A percentile compares a stretch with the other conserved stretches of the same genome.
Conservation (phyloP, 2,329 filamentous ascomycete genomes). For the Hypoxylon sp. region DNA sequence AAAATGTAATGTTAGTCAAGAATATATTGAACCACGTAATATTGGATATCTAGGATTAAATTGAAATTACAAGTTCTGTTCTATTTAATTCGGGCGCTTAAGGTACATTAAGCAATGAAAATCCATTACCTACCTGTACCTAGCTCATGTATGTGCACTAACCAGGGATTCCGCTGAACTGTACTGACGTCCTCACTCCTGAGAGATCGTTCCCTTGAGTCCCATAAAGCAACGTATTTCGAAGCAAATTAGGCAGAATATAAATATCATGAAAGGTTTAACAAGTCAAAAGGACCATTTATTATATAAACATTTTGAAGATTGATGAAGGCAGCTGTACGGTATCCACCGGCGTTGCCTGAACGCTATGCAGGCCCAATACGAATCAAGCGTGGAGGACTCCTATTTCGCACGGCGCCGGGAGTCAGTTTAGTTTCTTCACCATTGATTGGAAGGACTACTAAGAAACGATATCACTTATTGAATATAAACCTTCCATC, state of each 20-base stretch:
- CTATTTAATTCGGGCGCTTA: no score
- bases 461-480: not conserved
- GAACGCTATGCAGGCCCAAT: not conserved
- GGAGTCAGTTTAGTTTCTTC: not conserved
- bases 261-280: no score
- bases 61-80: no score
- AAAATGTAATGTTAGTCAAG: no score
- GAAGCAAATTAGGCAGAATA: not conserved
- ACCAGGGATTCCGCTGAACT: no score
- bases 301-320: not conserved
- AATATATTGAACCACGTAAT: no score
- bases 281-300: not conserved
- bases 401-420: not conserved
- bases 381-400: not conserved
- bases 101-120: no score
- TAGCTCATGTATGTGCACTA: no score
- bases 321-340: not conserved
- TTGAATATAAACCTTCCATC: slow-evolving; percentile 1
- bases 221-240: not conserved
- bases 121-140: no score
- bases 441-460: not conserved
- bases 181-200: no score
- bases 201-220: no score
- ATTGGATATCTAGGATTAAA: no score
- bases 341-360: not conserved